Conservation (phyloP, 116 monocot species). For the Dioscorea cayenensis region DNA sequence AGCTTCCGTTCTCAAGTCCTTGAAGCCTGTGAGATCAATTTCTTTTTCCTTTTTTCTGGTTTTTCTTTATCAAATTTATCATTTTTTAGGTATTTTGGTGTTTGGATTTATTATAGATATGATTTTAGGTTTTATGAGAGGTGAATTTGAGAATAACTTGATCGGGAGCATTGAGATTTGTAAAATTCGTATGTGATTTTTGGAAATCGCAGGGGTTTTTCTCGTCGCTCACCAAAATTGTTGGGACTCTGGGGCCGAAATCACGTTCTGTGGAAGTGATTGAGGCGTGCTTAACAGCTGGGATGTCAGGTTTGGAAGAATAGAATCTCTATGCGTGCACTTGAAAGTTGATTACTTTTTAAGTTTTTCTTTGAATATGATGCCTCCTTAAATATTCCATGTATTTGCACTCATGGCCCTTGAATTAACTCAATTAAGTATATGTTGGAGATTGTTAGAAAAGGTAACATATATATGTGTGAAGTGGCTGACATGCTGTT, state of each 20-base stretch:
- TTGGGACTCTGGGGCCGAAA: constrained; percentile 76
- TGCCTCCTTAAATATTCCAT: too few relatives aligned
- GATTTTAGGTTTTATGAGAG: not conserved
- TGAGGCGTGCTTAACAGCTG: constrained; percentile 59
- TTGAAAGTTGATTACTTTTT: not conserved
- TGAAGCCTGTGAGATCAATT: constrained; percentile 33
- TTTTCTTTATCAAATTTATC: too few relatives aligned
- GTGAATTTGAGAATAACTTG: not conserved
- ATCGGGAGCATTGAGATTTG: too few relatives aligned
- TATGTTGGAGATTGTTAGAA: too few relatives aligned
- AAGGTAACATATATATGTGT: too few relatives aligned
- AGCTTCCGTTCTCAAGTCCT: constrained; percentile 37
- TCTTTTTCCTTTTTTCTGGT: not conserved
- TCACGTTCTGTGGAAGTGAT: constrained; percentile 70
- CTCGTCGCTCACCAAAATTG: constrained; percentile 73
- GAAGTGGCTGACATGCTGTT: too few relatives aligned
- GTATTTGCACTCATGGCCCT: too few relatives aligned
- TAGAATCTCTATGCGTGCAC: not conserved
- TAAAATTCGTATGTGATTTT: not conserved
- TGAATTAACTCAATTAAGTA: too few relatives aligned
- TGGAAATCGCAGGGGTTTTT: constrained; percentile 37
- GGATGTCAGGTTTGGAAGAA: constrained; percentile 69
- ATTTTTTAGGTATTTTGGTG: not conserved
- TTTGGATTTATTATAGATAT: not conserved
- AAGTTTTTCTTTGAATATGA: not conserved